Evolutionary conservation across 768 basidiomycete genomes (phyloP).

Genomic region (Pulveroboletus sp.): DNA sequence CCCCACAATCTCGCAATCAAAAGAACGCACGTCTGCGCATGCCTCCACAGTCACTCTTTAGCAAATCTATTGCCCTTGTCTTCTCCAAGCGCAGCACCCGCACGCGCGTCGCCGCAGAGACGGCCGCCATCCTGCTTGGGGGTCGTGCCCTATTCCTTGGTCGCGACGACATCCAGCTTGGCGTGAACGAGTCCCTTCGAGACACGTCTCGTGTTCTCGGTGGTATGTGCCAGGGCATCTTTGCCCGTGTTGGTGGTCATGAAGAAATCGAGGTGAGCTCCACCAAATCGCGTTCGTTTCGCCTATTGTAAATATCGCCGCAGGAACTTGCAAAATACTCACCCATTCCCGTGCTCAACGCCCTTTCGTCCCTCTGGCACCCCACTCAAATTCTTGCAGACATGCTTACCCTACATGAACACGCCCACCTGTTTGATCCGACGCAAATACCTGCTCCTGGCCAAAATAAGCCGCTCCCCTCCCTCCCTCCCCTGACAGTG

Average conservation of each 20-base stretch:
- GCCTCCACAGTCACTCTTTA: constrained; percentile 71
- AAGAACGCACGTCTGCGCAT: constrained; percentile 42
- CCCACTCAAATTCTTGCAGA: constrained; percentile 95
- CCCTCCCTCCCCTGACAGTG: constrained; percentile 76
- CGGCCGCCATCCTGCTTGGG: constrained; percentile 70
- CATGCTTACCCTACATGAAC: constrained; percentile 83
- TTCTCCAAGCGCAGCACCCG: constrained; percentile 94
- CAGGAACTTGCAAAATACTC: constrained; percentile 90
- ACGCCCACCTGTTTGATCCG: constrained; percentile 50
- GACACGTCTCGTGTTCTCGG: constrained; percentile 88
- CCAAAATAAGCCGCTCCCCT: constrained; percentile 35
- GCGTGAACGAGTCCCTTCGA: constrained; percentile 84
- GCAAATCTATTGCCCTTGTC: constrained; percentile 82
- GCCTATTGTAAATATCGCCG: background rate
- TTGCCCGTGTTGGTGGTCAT: constrained; percentile 93
- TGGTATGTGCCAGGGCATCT: constrained; percentile 95
- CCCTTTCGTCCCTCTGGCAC: constrained; percentile 93
- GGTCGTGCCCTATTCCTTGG: constrained; percentile 91
- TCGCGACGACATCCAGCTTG: constrained; percentile 86
- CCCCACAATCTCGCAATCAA: constrained; percentile 38
- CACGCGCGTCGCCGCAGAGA: constrained; percentile 87
- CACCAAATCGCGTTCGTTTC: background rate
- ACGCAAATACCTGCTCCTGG: constrained; percentile 11
- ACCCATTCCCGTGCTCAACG: constrained; percentile 92
- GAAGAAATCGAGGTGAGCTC: constrained; percentile 79